Percentiles rank a stretch among this genome's conserved stretches.
Evolutionary conservation across 345 rosid species (phyloP).

Genomic region (Tarenaya hassleriana): DNA sequence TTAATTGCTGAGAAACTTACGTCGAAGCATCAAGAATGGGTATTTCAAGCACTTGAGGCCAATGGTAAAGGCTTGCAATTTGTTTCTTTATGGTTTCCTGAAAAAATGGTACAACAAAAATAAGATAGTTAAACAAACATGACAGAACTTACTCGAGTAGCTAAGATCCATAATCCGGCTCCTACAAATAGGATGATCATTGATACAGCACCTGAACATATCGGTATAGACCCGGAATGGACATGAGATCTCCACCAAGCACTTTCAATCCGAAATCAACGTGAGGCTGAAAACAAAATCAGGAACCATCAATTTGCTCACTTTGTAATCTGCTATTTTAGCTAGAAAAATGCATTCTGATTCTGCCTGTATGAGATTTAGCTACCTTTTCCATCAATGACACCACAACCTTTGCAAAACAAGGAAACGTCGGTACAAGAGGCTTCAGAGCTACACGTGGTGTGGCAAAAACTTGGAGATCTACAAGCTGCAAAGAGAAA

Average conservation of each 20-base stretch:
- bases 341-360: neutral
- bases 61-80: constrained; percentile 51
- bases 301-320: neutral
- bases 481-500: constrained; percentile 47
- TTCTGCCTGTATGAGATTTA: neutral
- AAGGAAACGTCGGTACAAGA: constrained; percentile 72
- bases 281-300: constrained; percentile 48
- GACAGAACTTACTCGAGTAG: constrained; percentile 1
- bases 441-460: constrained; percentile 63
- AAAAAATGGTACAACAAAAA: constrained; percentile 15
- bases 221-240: constrained; percentile 70
- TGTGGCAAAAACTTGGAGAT: constrained; percentile 43
- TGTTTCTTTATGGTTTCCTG: constrained; percentile 54
- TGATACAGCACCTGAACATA: constrained; percentile 74
- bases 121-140: neutral
- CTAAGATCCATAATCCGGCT: constrained; percentile 17
- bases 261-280: constrained; percentile 68
- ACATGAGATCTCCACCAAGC: constrained; percentile 78
- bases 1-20: constrained; percentile 28
- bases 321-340: constrained; percentile 5
- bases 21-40: constrained; percentile 54
- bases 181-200: constrained; percentile 37
- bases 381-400: constrained; percentile 68
- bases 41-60: constrained; percentile 67
- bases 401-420: constrained; percentile 50